Percentiles rank a stretch among this genome's conserved stretches.
phyloP scores from a whole-genome alignment of 2,329 filamentous ascomycete genomes.

The Eutypella sp. region DNA sequence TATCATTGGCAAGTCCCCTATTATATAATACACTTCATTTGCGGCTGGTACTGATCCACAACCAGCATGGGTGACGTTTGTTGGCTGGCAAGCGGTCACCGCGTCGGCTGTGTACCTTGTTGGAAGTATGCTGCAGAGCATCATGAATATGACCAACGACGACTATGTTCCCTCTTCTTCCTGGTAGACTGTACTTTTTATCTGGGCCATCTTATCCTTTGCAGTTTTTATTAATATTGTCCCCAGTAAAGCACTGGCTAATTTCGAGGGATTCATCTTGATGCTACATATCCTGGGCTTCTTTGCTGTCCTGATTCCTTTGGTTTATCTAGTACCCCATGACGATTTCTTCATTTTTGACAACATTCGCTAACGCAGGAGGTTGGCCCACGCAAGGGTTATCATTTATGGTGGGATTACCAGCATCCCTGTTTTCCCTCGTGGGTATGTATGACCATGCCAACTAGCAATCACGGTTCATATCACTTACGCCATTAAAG shows the following conservation, averaged over 20 bases:
- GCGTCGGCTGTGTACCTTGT: slow-evolving; percentile 9
- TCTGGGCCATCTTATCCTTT: slow-evolving; percentile 34
- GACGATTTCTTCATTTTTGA: slow-evolving; percentile 38
- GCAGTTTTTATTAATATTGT: slow-evolving; percentile 38
- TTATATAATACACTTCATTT: too few species aligned
- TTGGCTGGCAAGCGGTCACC: slow-evolving; percentile 14
- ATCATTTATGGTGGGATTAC: slow-evolving; percentile 40
- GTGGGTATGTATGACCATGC: too few species aligned
- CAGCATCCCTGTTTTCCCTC: too few species aligned
- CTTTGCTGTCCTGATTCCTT: slow-evolving; percentile 34
- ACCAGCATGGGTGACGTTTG: slow-evolving; percentile 15
- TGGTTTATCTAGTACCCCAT: slow-evolving; percentile 29
- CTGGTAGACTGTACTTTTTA: slow-evolving; percentile 31
- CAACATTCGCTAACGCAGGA: slow-evolving; percentile 41
- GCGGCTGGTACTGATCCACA: too few species aligned
- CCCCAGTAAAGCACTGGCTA: slow-evolving; percentile 30
- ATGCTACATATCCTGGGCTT: slow-evolving; percentile 40
- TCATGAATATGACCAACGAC: slow-evolving; percentile 11
- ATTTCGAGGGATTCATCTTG: slow-evolving; percentile 38
- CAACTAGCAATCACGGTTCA: too few species aligned
- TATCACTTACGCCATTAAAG: slow-evolving; percentile 32
- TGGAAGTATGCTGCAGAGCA: slow-evolving; percentile 15
- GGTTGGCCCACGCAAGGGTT: slow-evolving; percentile 41
- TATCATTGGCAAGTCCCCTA: too few species aligned
- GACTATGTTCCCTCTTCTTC: slow-evolving; percentile 23